Evolutionary conservation across 2,329 filamentous ascomycete species (phyloP), one percentile per base, ranked within the genome.

Genomic region (Thielaviopsis ethacetica): DNA sequence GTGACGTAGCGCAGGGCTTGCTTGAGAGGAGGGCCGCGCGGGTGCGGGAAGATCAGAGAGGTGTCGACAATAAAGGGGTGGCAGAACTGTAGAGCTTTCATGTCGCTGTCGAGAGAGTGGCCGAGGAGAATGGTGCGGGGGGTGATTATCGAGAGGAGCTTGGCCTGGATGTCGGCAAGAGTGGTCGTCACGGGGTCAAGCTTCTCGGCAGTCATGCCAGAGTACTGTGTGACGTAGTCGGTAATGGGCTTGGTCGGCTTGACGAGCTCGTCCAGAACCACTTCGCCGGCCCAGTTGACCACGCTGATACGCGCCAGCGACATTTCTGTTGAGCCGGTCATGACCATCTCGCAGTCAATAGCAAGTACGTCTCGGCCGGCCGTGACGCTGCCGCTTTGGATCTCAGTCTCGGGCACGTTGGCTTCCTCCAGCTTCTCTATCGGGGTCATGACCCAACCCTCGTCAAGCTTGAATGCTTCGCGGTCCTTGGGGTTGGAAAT

Each of bases 261-360:
- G 66, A 98, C 93, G 13, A 97, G 80, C 71, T 95, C 87, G 68
- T 98, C 93, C 56, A 97, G 72, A 17, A 95, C 76, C 10, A 87
- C 79, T 38, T 82, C 80, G 54, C 91, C 91, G 64, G 90, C 82
- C 91, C 93, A 98, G 62, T 83, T 76, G 7, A 98, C 75, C 47
- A 97, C 71, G 68, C 90, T 96, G 68, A 97, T 85, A 59, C 93
- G 83, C 1, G 93, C 94, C 51, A 98, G 81, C 41, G 91, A 88
- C 63, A 86, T 88, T 63, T 88, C 81, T 54, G 83, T 83, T 62
- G 85, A 82, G 61, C 84, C 86, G 2, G 90, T 94, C 72, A 89
- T 84, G 69, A 91, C 95, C 93, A 98, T 98, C 71, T 98, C 93
- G 71, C 93, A 98, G 69, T 98, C 93, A 58, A 98, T 76, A 1